Percentiles rank a stretch among this genome's conserved stretches.
Evolutionary conservation across 1,139 yeast genomes (phyloP).

Genomic region (Yamadazyma dushanensis): DNA sequence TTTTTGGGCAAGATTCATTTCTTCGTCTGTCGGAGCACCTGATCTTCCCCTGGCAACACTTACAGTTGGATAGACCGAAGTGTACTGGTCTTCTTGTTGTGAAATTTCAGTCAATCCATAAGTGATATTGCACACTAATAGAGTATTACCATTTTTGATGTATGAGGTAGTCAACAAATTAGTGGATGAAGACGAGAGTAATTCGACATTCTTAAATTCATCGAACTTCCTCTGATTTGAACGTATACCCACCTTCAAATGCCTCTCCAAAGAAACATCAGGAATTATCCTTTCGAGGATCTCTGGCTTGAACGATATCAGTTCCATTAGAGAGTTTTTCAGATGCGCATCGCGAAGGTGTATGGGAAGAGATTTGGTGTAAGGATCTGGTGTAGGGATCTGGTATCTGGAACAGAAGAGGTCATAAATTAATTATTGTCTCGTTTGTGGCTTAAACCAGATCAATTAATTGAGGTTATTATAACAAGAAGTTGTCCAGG

Average conservation of each 20-base stretch:
- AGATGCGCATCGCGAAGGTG: conserved; percentile 2
- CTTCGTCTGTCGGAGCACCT: conserved; percentile 89
- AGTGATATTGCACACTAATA: conserved; percentile 72
- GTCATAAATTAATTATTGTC: too few species aligned
- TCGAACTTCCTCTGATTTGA: conserved; percentile 69
- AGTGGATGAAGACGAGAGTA: conserved; percentile 24
- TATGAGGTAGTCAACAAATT: conserved; percentile 66
- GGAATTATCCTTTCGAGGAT: conserved; percentile 86
- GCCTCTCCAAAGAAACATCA: conserved; percentile 77
- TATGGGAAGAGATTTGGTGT: not conserved
- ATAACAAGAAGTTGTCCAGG: too few species aligned
- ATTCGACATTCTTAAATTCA: conserved; percentile 65
- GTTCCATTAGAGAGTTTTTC: conserved; percentile 13
- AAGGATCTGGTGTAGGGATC: too few species aligned
- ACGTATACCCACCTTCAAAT: conserved; percentile 68
- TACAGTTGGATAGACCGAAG: conserved; percentile 73
- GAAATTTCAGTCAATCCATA: conserved; percentile 63
- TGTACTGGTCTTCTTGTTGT: conserved; percentile 21
- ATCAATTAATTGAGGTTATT: not conserved
- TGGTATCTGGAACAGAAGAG: too few species aligned
- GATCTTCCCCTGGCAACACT: conserved; percentile 73
- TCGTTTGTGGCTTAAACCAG: too few species aligned
- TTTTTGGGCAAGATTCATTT: conserved; percentile 75
- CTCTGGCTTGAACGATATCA: conserved; percentile 71
- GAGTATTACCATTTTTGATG: conserved; percentile 71